phyloP scores from a whole-genome alignment of 2,329 filamentous ascomycete species.

The Aspergillus fumigatus region DNA sequence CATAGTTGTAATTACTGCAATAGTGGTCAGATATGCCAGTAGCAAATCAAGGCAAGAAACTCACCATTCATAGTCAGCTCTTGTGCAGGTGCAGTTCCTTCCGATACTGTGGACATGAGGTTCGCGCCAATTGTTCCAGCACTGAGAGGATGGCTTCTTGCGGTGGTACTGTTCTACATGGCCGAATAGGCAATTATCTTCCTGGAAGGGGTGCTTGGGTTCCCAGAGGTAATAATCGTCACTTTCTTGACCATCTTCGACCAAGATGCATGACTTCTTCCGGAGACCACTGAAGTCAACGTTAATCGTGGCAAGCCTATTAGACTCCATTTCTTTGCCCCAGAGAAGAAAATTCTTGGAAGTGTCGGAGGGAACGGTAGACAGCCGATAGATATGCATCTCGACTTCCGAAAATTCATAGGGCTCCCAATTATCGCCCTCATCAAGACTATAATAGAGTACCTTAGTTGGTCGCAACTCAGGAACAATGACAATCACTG shows the following conservation, averaged over 20 bases:
- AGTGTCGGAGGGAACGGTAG: conserved; percentile 81
- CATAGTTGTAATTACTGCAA: conserved; percentile 83
- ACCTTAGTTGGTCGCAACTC: conserved; percentile 63
- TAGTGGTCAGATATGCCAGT: not conserved
- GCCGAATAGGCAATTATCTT: conserved; percentile 84
- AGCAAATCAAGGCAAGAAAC: conserved; percentile 24
- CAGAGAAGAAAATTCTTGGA: conserved; percentile 91
- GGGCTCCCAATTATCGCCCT: conserved; percentile 73
- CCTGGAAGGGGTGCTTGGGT: conserved; percentile 73
- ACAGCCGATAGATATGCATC: conserved; percentile 72
- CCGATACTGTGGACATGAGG: conserved; percentile 65
- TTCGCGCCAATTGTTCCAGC: conserved; percentile 75
- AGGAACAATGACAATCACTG: conserved; percentile 81
- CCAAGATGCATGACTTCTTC: conserved; percentile 63
- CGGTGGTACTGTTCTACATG: conserved; percentile 85
- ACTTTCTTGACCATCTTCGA: conserved; percentile 56
- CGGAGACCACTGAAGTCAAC: conserved; percentile 83
- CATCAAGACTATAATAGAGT: conserved; percentile 73
- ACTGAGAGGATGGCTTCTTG: conserved; percentile 73
- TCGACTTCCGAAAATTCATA: conserved; percentile 69
- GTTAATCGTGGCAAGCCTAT: conserved; percentile 67
- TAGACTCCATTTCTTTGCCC: conserved; percentile 55
- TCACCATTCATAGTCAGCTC: conserved; percentile 89
- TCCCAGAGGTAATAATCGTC: conserved; percentile 81
- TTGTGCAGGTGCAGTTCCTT: conserved; percentile 75